These are phyloP conservation scores for Colletotrichum sp. DNA, from an alignment of 2,329 filamentous ascomycete genomes.

Conservation along the genomic window DNA sequence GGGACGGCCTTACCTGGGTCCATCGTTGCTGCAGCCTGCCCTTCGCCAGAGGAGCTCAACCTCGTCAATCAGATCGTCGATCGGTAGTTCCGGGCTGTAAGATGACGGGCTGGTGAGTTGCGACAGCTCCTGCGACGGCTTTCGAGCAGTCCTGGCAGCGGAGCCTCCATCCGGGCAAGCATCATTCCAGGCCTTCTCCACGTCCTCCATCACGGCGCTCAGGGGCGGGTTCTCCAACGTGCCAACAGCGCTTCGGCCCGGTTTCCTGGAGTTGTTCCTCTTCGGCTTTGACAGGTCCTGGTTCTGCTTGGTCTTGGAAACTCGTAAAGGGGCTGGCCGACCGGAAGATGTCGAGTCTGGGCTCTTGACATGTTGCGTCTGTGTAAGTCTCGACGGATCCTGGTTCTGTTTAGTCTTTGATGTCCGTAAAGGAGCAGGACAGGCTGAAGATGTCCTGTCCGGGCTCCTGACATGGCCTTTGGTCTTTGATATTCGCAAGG, in stretches of 20 bases:
- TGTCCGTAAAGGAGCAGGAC: neutral
- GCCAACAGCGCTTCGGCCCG: neutral
- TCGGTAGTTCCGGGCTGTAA: neutral
- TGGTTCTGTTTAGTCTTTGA: neutral
- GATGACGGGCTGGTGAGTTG: neutral
- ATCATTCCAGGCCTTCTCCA: neutral
- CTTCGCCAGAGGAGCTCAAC: conserved; percentile 17
- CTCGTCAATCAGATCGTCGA: conserved; percentile 16
- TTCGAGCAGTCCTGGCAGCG: neutral
- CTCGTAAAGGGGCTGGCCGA: neutral
- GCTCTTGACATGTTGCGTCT: neutral
- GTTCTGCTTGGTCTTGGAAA: neutral
- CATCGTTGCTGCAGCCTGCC: neutral
- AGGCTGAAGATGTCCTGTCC: neutral
- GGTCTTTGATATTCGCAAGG: neutral
- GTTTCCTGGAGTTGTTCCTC: neutral
- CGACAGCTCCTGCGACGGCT: neutral
- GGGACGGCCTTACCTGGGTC: neutral
- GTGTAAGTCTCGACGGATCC: neutral
- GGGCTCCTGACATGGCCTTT: neutral
- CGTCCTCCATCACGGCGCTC: neutral
- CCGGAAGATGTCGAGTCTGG: neutral
- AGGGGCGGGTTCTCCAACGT: neutral
- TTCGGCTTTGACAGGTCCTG: neutral
- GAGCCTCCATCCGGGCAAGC: neutral